Percentiles rank a stretch among this genome's conserved stretches.
phyloP scores from a whole-genome alignment of 805 yeast genomes.

The Myxozyma neotropica region DNA sequence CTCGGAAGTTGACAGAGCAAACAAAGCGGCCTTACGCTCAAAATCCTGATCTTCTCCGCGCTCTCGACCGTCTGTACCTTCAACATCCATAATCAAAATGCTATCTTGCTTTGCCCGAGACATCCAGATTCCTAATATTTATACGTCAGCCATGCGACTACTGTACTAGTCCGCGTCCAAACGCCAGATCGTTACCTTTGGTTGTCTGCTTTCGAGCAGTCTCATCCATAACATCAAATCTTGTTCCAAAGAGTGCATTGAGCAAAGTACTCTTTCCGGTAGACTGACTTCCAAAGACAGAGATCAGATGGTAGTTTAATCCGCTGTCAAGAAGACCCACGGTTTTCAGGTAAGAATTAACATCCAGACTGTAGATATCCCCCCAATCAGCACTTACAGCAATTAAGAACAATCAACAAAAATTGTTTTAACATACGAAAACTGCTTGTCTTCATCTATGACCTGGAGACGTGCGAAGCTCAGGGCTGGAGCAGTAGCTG shows the following conservation, averaged over 20 bases:
- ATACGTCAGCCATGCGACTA: neutral
- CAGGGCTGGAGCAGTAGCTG: neutral
- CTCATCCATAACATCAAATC: conserved; percentile 93
- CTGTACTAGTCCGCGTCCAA: too few species aligned
- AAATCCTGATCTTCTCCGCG: conserved; percentile 98
- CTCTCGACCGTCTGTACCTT: conserved; percentile 97
- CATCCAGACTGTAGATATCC: neutral
- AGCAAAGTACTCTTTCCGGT: conserved; percentile 94
- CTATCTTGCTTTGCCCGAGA: conserved; percentile 41
- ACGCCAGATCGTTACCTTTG: conserved; percentile 57
- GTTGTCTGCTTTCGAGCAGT: conserved; percentile 85
- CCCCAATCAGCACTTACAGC: neutral
- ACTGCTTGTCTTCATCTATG: conserved; percentile 55
- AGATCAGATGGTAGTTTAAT: conserved; percentile 79
- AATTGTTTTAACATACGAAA: conserved; percentile 42
- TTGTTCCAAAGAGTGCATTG: conserved; percentile 81
- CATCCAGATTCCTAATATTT: conserved; percentile 36
- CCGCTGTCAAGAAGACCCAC: conserved; percentile 53
- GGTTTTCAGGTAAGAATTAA: conserved; percentile 44
- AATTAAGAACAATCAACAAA: neutral
- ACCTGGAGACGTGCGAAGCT: conserved; percentile 47
- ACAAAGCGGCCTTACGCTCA: conserved; percentile 92
- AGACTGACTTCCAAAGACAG: conserved; percentile 96
- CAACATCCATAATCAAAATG: conserved; percentile 91
- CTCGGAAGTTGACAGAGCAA: conserved; percentile 91